Evolutionary conservation across 441 rosid species (phyloP).

Genomic region (Viola pubescens): DNA sequence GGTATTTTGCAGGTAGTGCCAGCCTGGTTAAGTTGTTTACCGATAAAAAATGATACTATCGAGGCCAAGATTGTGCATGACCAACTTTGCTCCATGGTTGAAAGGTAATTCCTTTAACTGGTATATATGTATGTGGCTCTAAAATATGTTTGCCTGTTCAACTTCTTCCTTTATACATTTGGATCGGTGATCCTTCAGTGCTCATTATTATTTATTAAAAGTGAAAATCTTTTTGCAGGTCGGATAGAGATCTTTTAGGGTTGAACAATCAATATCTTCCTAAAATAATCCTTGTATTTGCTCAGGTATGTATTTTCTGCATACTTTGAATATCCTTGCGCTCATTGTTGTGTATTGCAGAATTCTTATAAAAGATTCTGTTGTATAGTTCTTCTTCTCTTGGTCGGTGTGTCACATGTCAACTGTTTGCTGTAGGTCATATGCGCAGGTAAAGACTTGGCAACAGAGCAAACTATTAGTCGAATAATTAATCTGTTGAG

Average conservation of each 20-base stretch:
- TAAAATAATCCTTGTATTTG: slow-evolving; percentile 77
- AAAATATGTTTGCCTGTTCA: background rate
- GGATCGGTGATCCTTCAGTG: background rate
- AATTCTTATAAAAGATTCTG: background rate
- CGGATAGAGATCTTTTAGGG: slow-evolving; percentile 76
- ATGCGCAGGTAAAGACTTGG: slow-evolving; percentile 67
- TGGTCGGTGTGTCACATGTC: too few relatives aligned
- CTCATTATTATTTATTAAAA: background rate
- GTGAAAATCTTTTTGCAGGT: slow-evolving; percentile 41
- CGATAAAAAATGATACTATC: slow-evolving; percentile 78
- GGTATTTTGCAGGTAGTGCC: slow-evolving; percentile 59
- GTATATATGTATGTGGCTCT: too few relatives aligned
- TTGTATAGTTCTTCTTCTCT: background rate
- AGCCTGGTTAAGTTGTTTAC: slow-evolving; percentile 98
- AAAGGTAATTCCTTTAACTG: slow-evolving; percentile 42
- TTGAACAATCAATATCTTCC: slow-evolving; percentile 86
- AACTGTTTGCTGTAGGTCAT: slow-evolving; percentile 38
- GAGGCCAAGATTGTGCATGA: slow-evolving; percentile 98
- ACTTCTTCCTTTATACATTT: background rate
- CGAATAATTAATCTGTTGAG: slow-evolving; percentile 72
- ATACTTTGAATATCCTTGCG: background rate
- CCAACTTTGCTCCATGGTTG: slow-evolving; percentile 94
- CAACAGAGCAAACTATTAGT: slow-evolving; percentile 68
- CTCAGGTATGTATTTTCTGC: slow-evolving; percentile 62
- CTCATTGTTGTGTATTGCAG: too few relatives aligned